Base-by-base conservation (phyloP, 345 rosid species). In the Chamaenerion angustifolium region DNA sequence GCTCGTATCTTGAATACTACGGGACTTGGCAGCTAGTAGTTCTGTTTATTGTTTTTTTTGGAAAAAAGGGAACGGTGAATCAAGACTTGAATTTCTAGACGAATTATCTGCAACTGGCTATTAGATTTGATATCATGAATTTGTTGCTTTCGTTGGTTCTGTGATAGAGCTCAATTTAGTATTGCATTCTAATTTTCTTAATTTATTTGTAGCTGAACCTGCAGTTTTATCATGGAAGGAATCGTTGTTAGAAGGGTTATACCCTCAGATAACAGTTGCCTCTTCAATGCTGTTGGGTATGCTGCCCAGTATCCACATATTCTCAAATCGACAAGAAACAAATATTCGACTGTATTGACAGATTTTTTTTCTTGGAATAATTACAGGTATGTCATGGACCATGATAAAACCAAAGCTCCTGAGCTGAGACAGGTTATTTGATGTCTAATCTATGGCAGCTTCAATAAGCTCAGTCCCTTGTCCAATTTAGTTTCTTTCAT, bases 231-330 rank as follows among this genome's bases (percentile, higher is more conserved):
- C 48, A 76, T 76, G 82, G 98, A 87, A 56, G 96, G 93, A 51
- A 58, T 65, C 54, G 40, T 84, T 25, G 67, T 72, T 64, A 82
- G 98, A 67, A 80, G 98, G 64, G 86, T 92, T 31, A 92, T 92
- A 59, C 95, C 95, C 46, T 87, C 98, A 2, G 96, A 92, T 54
- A 92, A 92, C 76, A 87, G 95, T 70, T 92, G 98, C 61, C 87
- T 92, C 49, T 92, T 87, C 75, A 92, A 87, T 63, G 95, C 98
- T 45, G 72, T 84, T 15, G 81, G 95, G 98, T 92, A 74, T 69
- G 35, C 12, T 31, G n/a, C 12, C 42, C 16, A 16, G 9, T 50
- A 8, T 35, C 17, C 40, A 40, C 40, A 49, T 23, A 14, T 23
- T 49, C 40, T 21, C 23, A 10, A 23, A 8, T 12, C 16, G 2